A percentile compares a stretch with the other conserved stretches of the same genome.
Evolutionary conservation across 1,139 yeast genomes (phyloP).

Genomic region (Suzukiozyma palmioleophila): DNA sequence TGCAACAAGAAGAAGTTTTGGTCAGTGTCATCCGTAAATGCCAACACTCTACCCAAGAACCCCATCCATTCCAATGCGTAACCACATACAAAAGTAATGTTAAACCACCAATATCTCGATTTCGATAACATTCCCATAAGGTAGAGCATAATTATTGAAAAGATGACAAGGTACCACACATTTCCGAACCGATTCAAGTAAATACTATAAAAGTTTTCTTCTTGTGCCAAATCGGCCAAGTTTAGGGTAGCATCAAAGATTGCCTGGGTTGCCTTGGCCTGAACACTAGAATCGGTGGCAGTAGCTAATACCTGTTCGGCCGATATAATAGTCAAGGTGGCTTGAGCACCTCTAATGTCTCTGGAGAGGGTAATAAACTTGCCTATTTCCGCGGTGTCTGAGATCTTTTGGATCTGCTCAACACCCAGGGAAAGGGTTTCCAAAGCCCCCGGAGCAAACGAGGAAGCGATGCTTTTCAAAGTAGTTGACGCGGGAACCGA

Average conservation of each 20-base stretch:
- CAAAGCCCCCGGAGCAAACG: slow-evolving; percentile 13
- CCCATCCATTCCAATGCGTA: slow-evolving; percentile 48
- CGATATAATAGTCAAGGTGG: slow-evolving; percentile 30
- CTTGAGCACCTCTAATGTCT: slow-evolving; percentile 33
- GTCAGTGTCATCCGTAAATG: slow-evolving; percentile 35
- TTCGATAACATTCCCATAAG: slow-evolving; percentile 15
- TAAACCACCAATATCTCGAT: slow-evolving; percentile 28
- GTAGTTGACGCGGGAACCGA: slow-evolving; percentile 16
- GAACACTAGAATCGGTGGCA: slow-evolving; percentile 26
- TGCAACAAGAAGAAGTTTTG: slow-evolving; percentile 56
- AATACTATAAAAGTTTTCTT: slow-evolving; percentile 22
- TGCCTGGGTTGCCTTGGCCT: slow-evolving; percentile 28
- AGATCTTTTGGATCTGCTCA: not conserved
- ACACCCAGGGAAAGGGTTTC: slow-evolving; percentile 2
- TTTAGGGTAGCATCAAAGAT: slow-evolving; percentile 30
- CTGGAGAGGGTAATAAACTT: slow-evolving; percentile 14
- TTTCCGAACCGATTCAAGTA: slow-evolving; percentile 26
- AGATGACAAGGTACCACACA: slow-evolving; percentile 26
- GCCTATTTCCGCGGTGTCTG: not conserved
- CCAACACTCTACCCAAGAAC: slow-evolving; percentile 56
- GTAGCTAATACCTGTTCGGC: slow-evolving; percentile 36
- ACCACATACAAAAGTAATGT: slow-evolving; percentile 27
- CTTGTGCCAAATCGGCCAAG: slow-evolving; percentile 23
- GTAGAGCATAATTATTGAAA: slow-evolving; percentile 19
- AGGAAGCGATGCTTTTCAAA: slow-evolving; percentile 14